Base-by-base conservation (phyloP, 164 flowering plant genomes). In the Cinnamomum micranthum region DNA sequence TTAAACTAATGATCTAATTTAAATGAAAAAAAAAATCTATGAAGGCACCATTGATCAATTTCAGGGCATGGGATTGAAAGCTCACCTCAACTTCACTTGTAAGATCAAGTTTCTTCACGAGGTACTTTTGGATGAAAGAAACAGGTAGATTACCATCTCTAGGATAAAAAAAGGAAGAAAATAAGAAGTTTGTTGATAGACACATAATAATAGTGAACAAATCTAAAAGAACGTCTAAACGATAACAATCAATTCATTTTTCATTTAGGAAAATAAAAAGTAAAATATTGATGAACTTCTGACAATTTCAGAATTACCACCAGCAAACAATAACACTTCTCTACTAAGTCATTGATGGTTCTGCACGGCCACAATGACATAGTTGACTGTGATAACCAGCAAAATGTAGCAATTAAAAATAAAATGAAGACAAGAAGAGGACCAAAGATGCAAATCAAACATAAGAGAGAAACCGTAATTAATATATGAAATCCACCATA, bases 71-170 rank as follows among this genome's bases (percentile, higher is more conserved):
- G 67, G 73, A 27, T 17, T 25, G 60, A 64, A 63, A 75, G 50
- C 83, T 84, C 55, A 92, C 99, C 95, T 93, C 97, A 50, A 86
- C 79, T 84, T 92, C 98, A 84, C 84, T 87, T 28, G 75, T 79
- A 74, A 95, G 99, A 75, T 88, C 84, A 64, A 96, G 90, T 84
- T 94, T 96, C 86, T 80, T 84, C 69, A 82, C 82, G 60, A 96
- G 84, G 83, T 94, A 94, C 82, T 92, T 92, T 55, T 91, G 96
- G 77, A 95, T 90, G 71, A 77, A 83, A 17, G 93, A 90, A 75
- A 91, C 90, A 23, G 95, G 90, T 74, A 92, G 68, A 69, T 74
- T 86, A 35, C 94, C 89, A 82, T 94, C 97, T 88, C 98, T 96
- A 85, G 58, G 20, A 82, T 74, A 84, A 23, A 68, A 69, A 1